Percentiles rank a stretch among this genome's conserved stretches.
Conservation (phyloP, 2,329 filamentous ascomycete genomes). For the Colletotrichum graminicola region DNA sequence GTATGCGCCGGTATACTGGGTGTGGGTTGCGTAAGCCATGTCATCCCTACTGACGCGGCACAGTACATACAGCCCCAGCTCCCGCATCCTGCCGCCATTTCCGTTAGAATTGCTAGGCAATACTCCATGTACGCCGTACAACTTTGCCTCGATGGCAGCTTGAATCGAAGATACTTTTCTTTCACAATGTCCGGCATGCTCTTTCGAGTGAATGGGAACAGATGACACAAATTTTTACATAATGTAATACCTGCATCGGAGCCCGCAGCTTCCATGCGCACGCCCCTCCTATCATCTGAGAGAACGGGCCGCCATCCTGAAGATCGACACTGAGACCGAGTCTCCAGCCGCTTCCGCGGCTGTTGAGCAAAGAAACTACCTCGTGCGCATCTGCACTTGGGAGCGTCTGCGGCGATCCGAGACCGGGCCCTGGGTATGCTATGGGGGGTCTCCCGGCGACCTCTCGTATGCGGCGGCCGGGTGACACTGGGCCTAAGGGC, state of each 20-base stretch:
- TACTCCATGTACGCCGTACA: neutral
- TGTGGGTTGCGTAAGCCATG: neutral
- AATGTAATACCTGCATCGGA: neutral
- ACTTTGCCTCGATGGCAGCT: neutral
- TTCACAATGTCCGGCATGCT: neutral
- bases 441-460: neutral
- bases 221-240: neutral
- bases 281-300: neutral
- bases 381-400: neutral
- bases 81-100: neutral
- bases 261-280: neutral
- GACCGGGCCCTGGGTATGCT: too few relatives aligned
- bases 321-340: neutral
- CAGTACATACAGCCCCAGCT: neutral
- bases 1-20: slow-evolving; percentile 12
- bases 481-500: neutral
- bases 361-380: neutral
- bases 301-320: slow-evolving; percentile 1
- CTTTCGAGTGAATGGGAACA: too few relatives aligned
- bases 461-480: neutral
- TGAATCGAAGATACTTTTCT: too few relatives aligned
- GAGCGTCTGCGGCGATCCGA: neutral
- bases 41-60: slow-evolving; percentile 2
- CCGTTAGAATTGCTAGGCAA: neutral
- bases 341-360: neutral